Evolutionary conservation across 2,329 filamentous ascomycete genomes (phyloP).

Genomic region (Fusarium sp.): DNA sequence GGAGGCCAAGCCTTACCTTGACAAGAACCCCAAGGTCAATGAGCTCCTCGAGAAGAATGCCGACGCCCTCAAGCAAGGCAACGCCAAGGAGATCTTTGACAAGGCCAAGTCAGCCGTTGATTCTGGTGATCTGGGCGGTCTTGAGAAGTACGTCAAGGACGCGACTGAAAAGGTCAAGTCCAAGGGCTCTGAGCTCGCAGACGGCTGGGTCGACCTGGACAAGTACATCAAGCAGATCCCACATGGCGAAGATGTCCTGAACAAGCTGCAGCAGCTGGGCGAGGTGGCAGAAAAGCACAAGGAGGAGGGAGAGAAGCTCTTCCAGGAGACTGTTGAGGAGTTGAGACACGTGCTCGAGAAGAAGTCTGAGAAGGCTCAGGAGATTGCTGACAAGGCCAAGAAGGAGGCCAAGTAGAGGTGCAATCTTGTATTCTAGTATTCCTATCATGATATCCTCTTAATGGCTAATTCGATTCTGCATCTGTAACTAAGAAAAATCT

Average conservation of each 20-base stretch:
- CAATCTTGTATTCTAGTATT: slow-evolving; percentile 2
- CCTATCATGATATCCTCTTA: neutral
- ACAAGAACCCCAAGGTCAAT: slow-evolving; percentile 83
- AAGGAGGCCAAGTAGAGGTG: slow-evolving; percentile 56
- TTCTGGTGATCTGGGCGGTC: slow-evolving; percentile 67
- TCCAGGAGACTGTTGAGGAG: slow-evolving; percentile 77
- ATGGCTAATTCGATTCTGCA: neutral
- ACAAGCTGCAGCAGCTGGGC: slow-evolving; percentile 73
- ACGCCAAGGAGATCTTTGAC: slow-evolving; percentile 72
- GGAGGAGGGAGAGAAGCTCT: slow-evolving; percentile 75
- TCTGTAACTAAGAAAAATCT: neutral
- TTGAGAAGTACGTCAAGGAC: slow-evolving; percentile 51
- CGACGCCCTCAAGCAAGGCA: slow-evolving; percentile 75
- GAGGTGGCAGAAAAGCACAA: slow-evolving; percentile 76
- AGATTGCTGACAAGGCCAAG: slow-evolving; percentile 68
- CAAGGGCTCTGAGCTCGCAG: slow-evolving; percentile 52
- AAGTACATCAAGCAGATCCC: slow-evolving; percentile 76
- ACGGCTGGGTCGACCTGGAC: slow-evolving; percentile 63
- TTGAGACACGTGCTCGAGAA: slow-evolving; percentile 73
- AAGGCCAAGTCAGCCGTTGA: slow-evolving; percentile 71
- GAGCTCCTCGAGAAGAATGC: slow-evolving; percentile 78
- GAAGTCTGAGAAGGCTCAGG: slow-evolving; percentile 67
- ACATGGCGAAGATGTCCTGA: slow-evolving; percentile 71
- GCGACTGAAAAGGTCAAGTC: slow-evolving; percentile 58
- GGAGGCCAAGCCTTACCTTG: slow-evolving; percentile 77